Evolutionary conservation across 805 yeast species (phyloP).

Genomic region (Hanseniaspora nectarophila): DNA sequence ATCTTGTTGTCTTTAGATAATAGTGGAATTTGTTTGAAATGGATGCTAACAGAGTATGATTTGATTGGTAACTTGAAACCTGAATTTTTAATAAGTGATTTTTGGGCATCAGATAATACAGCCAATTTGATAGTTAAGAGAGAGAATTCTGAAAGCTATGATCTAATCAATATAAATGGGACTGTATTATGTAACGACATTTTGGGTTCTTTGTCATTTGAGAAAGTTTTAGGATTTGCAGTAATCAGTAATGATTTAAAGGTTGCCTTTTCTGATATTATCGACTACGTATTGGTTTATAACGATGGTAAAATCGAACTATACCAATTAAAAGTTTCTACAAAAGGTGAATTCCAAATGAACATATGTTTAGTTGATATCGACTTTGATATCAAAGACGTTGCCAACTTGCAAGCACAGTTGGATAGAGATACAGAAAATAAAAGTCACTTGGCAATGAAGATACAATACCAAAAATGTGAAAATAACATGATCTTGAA

Average conservation of each 20-base stretch:
- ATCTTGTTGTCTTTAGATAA: slow-evolving; percentile 43
- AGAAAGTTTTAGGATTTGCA: slow-evolving; percentile 34
- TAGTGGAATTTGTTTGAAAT: slow-evolving; percentile 31
- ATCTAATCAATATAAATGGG: slow-evolving; percentile 26
- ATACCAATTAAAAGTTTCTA: background rate
- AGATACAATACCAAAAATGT: slow-evolving; percentile 37
- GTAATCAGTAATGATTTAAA: slow-evolving; percentile 22
- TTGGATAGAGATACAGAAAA: background rate
- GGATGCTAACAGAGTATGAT: background rate
- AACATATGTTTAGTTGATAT: background rate
- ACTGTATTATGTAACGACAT: slow-evolving; percentile 36
- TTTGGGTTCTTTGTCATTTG: slow-evolving; percentile 29
- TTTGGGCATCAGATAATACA: background rate
- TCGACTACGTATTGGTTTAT: background rate
- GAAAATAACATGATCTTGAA: slow-evolving; percentile 35
- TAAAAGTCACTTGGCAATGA: background rate
- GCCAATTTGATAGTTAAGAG: background rate
- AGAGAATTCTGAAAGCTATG: background rate
- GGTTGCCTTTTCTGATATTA: background rate
- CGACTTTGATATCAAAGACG: background rate
- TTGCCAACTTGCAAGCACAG: background rate
- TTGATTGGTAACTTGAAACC: background rate
- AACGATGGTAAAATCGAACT: background rate
- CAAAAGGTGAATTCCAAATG: slow-evolving; percentile 12
- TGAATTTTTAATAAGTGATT: background rate